Evolutionary conservation across 257 asterid species (phyloP).

Genomic region (Marsdenia floribunda): DNA sequence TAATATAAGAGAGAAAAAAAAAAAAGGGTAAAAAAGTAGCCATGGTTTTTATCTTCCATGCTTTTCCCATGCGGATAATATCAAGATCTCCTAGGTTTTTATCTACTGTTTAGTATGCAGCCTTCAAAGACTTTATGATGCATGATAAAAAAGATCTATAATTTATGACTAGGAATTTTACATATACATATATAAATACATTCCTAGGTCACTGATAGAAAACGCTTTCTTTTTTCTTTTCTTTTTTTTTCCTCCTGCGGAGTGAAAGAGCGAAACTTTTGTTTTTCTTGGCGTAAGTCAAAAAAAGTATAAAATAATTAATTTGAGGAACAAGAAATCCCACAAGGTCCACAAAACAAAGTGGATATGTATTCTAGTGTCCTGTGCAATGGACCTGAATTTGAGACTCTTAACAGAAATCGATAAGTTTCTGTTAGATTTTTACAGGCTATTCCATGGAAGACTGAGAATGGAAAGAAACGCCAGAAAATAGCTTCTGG

Average conservation of each 20-base stretch:
- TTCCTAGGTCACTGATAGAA: neutral
- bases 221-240: too few species aligned
- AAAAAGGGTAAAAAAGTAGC: neutral
- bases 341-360: neutral
- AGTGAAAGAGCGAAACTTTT: too few species aligned
- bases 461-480: neutral
- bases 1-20: neutral
- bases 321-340: neutral
- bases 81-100: conserved; percentile 1
- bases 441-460: neutral
- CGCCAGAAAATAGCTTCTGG: too few species aligned
- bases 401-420: neutral
- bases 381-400: neutral
- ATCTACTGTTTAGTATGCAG: neutral
- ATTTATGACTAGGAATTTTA: neutral
- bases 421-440: neutral
- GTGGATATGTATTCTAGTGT: neutral
- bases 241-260: too few species aligned
- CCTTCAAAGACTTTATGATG: neutral
- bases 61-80: neutral
- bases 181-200: too few species aligned
- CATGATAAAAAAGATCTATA: neutral
- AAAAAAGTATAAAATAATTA: neutral
- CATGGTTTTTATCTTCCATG: neutral
- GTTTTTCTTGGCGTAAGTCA: neutral